phyloP scores from a whole-genome alignment of 371 early-diverging fungal species.

The Lichtheimia hyalospora region DNA sequence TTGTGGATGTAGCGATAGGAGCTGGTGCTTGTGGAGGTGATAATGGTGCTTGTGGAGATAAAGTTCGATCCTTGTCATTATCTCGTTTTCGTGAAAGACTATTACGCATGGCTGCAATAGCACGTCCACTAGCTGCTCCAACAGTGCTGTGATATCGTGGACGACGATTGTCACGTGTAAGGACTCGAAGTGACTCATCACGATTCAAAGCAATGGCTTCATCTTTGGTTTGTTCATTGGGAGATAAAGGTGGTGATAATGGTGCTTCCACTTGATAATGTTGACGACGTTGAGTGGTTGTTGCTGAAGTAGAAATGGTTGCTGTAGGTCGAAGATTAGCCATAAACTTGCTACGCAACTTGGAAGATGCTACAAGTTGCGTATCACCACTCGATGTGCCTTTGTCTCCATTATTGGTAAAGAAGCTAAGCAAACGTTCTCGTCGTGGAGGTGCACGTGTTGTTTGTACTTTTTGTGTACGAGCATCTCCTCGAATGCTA shows the following conservation, averaged over 20 bases:
- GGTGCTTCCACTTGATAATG: not conserved
- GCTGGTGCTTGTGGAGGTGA: no score
- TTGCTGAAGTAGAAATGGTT: slow-evolving; percentile 5
- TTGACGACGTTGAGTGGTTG: not conserved
- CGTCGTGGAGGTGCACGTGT: slow-evolving; percentile 4
- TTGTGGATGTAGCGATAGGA: not conserved
- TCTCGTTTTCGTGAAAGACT: not conserved
- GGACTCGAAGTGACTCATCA: not conserved
- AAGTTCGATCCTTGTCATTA: not conserved
- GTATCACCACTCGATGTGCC: not conserved
- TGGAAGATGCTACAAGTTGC: not conserved
- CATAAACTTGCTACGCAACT: slow-evolving; percentile 1
- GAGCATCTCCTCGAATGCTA: not conserved
- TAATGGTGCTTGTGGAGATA: no score
- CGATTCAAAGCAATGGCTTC: not conserved
- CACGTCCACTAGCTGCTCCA: slow-evolving; percentile 4
- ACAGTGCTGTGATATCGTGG: slow-evolving; percentile 3
- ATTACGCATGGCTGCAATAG: slow-evolving; percentile 10
- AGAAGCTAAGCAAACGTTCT: slow-evolving; percentile 17
- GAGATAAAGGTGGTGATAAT: not conserved
- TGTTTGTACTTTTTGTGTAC: slow-evolving; percentile 11
- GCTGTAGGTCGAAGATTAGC: slow-evolving; percentile 6
- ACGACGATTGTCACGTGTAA: slow-evolving; percentile 3
- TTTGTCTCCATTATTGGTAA: not conserved
- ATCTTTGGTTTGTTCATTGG: not conserved